These are phyloP conservation scores for Stagonosporopsis rhizophila DNA, from an alignment of 2,329 filamentous ascomycete genomes.

Conservation along the genomic window DNA sequence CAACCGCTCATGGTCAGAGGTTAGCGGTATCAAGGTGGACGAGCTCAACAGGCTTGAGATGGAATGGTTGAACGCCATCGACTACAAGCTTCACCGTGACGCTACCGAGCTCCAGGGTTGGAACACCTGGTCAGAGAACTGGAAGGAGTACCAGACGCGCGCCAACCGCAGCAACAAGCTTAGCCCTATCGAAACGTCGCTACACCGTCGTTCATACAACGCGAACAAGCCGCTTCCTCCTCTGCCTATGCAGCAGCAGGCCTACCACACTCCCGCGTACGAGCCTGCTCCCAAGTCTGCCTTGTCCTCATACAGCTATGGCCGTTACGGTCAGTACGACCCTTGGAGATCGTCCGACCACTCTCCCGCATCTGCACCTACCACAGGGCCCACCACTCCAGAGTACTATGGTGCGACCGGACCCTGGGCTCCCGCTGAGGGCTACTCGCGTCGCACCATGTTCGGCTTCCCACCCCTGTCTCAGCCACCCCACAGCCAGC, in stretches of 20 bases:
- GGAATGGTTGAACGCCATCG: slow-evolving; percentile 84
- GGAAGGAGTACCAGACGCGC: slow-evolving; percentile 67
- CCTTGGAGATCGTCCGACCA: slow-evolving; percentile 52
- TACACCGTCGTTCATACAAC: slow-evolving; percentile 59
- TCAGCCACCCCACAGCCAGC: slow-evolving; percentile 49
- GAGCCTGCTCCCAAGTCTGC: slow-evolving; percentile 47
- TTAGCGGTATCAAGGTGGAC: slow-evolving; percentile 83
- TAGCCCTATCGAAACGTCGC: slow-evolving; percentile 70
- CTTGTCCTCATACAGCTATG: slow-evolving; percentile 47
- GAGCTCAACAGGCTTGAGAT: slow-evolving; percentile 87
- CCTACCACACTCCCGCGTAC: slow-evolving; percentile 47
- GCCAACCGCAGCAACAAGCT: slow-evolving; percentile 54
- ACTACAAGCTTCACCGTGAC: slow-evolving; percentile 87
- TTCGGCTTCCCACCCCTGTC: slow-evolving; percentile 50
- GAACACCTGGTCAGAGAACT: slow-evolving; percentile 68
- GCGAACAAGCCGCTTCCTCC: slow-evolving; percentile 55
- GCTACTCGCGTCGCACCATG: slow-evolving; percentile 52
- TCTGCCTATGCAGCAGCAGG: slow-evolving; percentile 48
- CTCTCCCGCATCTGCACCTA: slow-evolving; percentile 62
- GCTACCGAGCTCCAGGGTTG: slow-evolving; percentile 78
- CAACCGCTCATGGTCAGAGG: slow-evolving; percentile 95
- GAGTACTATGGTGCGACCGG: slow-evolving; percentile 59
- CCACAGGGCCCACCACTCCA: slow-evolving; percentile 62
- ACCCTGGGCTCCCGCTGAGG: slow-evolving; percentile 56
- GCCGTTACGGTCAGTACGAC: slow-evolving; percentile 50